These are phyloP conservation scores for Cyamopsis tetragonoloba DNA, from an alignment of 306 rosid genomes.

Conservation along the genomic window DNA sequence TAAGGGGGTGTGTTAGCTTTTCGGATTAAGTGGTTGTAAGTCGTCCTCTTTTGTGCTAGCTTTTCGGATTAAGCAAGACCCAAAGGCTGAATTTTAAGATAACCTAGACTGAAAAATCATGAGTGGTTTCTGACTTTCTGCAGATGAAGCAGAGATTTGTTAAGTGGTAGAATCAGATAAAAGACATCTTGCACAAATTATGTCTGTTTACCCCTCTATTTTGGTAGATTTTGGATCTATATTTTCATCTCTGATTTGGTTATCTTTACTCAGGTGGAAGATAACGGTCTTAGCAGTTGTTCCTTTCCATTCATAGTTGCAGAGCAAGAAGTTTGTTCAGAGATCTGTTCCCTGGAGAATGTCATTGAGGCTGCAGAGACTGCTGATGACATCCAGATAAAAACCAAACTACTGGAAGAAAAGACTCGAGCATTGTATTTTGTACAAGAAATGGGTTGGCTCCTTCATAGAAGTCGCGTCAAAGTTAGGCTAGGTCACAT, in stretches of 20 bases:
- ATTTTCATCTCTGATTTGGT: constrained; percentile 25
- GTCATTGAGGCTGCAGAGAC: constrained; percentile 53
- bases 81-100: too few relatives aligned
- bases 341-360: constrained; percentile 66
- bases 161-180: constrained; percentile 12
- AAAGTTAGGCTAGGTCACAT: constrained; percentile 56
- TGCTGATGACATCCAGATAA: constrained; percentile 31
- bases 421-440: constrained; percentile 69
- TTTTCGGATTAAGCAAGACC: too few relatives aligned
- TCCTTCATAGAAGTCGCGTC: constrained; percentile 65
- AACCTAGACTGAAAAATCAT: too few relatives aligned
- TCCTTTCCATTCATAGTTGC: constrained; percentile 90
- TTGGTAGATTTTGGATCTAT: constrained; percentile 4
- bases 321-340: constrained; percentile 80
- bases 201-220: neutral
- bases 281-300: constrained; percentile 75
- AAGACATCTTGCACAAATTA: neutral
- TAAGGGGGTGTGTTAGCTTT: too few relatives aligned
- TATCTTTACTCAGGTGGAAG: constrained; percentile 63
- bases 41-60: too few relatives aligned
- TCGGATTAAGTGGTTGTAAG: too few relatives aligned
- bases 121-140: too few relatives aligned
- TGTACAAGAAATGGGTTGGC: constrained; percentile 92
- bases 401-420: constrained; percentile 45
- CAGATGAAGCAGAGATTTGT: neutral